Percentiles rank a stretch among this genome's conserved stretches.
Evolutionary conservation across 2,329 filamentous ascomycete species (phyloP).

Genomic region (Rhynchosporium agropyri): DNA sequence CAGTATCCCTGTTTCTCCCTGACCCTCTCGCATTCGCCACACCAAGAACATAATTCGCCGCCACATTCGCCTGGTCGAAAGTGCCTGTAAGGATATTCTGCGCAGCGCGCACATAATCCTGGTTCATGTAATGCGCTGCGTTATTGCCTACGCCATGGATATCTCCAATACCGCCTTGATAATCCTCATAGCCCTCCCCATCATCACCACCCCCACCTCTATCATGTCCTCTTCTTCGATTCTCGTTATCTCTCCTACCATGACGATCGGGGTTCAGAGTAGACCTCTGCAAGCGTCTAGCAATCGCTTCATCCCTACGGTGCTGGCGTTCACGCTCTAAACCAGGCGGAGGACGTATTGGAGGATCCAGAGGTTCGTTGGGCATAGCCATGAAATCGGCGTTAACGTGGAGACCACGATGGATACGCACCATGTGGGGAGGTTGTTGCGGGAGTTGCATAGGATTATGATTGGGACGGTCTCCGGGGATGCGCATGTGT

Average conservation of each 20-base stretch:
- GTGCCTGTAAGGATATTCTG: conserved; percentile 42
- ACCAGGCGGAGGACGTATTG: too few species aligned
- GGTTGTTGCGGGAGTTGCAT: conserved; percentile 28
- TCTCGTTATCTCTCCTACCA: too few species aligned
- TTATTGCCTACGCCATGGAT: conserved; percentile 53
- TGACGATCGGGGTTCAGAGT: conserved; percentile 32
- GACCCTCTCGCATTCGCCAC: conserved; percentile 34
- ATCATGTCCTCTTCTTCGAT: too few species aligned
- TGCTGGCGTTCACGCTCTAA: conserved; percentile 47
- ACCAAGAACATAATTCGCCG: conserved; percentile 42
- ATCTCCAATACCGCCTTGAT: conserved; percentile 50
- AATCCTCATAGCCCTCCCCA: conserved; percentile 39
- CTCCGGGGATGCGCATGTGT: conserved; percentile 51
- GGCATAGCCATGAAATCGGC: conserved; percentile 27
- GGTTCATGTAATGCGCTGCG: conserved; percentile 61
- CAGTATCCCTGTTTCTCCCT: conserved; percentile 30
- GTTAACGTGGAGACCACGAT: conserved; percentile 25
- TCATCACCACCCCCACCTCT: too few species aligned
- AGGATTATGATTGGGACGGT: too few species aligned
- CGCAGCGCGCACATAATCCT: conserved; percentile 53
- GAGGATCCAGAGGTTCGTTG: conserved; percentile 32
- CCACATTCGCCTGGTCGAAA: conserved; percentile 41
- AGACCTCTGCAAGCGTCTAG: conserved; percentile 53
- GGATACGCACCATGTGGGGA: conserved; percentile 15
- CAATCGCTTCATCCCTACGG: conserved; percentile 52